Evolutionary conservation across 2,329 filamentous ascomycete genomes (phyloP).

Genomic region (Colletotrichum sp.): DNA sequence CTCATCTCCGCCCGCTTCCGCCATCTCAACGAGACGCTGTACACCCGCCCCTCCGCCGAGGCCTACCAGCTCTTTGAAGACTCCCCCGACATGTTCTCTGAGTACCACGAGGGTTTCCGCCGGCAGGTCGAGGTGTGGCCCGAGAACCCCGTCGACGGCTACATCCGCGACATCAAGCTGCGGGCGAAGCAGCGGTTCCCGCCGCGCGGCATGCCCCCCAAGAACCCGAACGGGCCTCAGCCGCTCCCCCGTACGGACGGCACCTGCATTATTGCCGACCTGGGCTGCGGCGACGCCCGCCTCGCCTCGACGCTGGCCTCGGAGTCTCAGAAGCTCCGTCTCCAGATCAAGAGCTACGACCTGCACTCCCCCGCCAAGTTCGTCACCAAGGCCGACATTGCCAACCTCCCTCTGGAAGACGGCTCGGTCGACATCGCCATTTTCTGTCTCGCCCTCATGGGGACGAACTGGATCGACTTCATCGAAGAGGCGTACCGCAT

Average conservation of each 20-base stretch:
- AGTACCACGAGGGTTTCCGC: conserved; percentile 96
- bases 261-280: conserved; percentile 81
- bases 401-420: conserved; percentile 77
- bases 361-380: conserved; percentile 77
- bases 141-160: conserved; percentile 91
- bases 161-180: conserved; percentile 72
- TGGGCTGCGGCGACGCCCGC: conserved; percentile 91
- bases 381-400: conserved; percentile 89
- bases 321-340: conserved; percentile 68
- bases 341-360: conserved; percentile 86
- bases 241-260: conserved; percentile 76
- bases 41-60: conserved; percentile 85
- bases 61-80: conserved; percentile 83
- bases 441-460: conserved; percentile 97
- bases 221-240: conserved; percentile 30
- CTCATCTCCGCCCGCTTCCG: conserved; percentile 94
- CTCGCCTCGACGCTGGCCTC: conserved; percentile 73
- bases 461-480: conserved; percentile 97
- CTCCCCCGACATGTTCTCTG: conserved; percentile 90
- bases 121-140: conserved; percentile 97
- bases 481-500: conserved; percentile 95
- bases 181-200: conserved; percentile 63
- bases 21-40: conserved; percentile 95
- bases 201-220: conserved; percentile 19
- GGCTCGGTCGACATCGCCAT: conserved; percentile 84